phyloP scores from a whole-genome alignment of 352 stramenopile species.

The Globisporangium nodosum region DNA sequence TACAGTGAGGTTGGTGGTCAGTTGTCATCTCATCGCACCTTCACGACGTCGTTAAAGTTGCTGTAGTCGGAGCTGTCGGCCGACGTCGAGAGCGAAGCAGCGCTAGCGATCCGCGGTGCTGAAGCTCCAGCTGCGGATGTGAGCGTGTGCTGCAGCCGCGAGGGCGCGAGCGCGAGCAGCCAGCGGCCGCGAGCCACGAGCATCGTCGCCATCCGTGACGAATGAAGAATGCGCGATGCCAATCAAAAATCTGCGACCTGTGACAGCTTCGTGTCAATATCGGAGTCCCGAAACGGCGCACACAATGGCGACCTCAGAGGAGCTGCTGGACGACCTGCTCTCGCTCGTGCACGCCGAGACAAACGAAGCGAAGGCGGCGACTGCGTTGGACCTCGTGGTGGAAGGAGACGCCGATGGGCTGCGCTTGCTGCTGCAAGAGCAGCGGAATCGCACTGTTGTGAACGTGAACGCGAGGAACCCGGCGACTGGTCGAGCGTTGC shows the following conservation, averaged over 20 bases:
- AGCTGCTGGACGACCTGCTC: conserved; percentile 48
- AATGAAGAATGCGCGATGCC: not conserved
- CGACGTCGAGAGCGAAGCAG: conserved; percentile 2
- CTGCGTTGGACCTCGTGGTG: conserved; percentile 24
- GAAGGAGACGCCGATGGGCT: conserved; percentile 25
- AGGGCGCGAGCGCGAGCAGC: not conserved
- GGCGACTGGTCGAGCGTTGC: conserved; percentile 35
- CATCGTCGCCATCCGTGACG: conserved; percentile 7
- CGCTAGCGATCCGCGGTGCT: not conserved
- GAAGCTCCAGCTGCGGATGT: not conserved
- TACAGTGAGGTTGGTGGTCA: no score
- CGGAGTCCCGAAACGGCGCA: not conserved
- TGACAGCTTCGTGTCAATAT: not conserved
- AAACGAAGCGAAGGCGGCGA: not conserved
- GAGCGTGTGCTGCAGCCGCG: not conserved
- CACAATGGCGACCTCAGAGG: conserved; percentile 2
- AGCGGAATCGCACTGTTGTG: conserved; percentile 3
- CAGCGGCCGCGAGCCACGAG: not conserved
- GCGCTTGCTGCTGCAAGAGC: conserved; percentile 13
- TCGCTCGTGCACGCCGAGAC: conserved; percentile 8
- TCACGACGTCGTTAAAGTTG: conserved; percentile 55
- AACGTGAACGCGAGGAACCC: conserved; percentile 34
- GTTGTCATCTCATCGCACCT: conserved; percentile 23
- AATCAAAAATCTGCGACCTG: not conserved
- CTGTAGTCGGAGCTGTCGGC: conserved; percentile 29